Percentiles rank a stretch among this genome's conserved stretches.
phyloP scores from a whole-genome alignment of 257 asterid genomes.

The Handroanthus guayacan region DNA sequence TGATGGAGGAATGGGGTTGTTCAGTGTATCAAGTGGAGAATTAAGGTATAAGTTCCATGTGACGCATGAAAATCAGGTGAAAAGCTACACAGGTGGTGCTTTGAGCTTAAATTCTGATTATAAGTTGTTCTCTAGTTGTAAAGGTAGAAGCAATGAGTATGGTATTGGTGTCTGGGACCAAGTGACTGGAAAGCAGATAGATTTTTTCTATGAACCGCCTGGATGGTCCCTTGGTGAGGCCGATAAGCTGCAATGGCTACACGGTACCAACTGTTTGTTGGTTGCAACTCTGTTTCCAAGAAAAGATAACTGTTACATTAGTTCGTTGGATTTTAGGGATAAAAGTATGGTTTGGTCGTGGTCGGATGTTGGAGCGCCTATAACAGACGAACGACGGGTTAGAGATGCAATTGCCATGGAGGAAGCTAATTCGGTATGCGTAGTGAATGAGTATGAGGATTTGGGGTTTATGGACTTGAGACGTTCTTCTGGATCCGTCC shows the following conservation, averaged over 20 bases:
- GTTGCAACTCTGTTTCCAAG: constrained; percentile 92
- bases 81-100: constrained; percentile 86
- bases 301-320: constrained; percentile 84
- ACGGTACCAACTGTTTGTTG: constrained; percentile 69
- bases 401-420: constrained; percentile 94
- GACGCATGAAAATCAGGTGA: constrained; percentile 69
- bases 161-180: constrained; percentile 97
- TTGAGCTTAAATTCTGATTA: constrained; percentile 68
- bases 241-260: constrained; percentile 82
- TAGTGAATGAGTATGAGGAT: constrained; percentile 92
- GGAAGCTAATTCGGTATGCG: constrained; percentile 68
- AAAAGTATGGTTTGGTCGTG: constrained; percentile 92
- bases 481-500: constrained; percentile 55
- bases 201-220: constrained; percentile 81
- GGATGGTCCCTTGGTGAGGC: constrained; percentile 97
- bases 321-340: constrained; percentile 83
- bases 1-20: constrained; percentile 92
- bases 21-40: constrained; percentile 65
- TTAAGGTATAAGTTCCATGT: constrained; percentile 72
- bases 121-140: constrained; percentile 86
- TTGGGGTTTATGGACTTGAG: constrained; percentile 91
- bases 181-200: constrained; percentile 76
- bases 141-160: constrained; percentile 87
- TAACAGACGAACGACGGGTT: constrained; percentile 73
- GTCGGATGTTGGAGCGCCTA: constrained; percentile 67